Conservation (phyloP, 2,329 filamentous ascomycete genomes). For the Sclerotinia nivalis region DNA sequence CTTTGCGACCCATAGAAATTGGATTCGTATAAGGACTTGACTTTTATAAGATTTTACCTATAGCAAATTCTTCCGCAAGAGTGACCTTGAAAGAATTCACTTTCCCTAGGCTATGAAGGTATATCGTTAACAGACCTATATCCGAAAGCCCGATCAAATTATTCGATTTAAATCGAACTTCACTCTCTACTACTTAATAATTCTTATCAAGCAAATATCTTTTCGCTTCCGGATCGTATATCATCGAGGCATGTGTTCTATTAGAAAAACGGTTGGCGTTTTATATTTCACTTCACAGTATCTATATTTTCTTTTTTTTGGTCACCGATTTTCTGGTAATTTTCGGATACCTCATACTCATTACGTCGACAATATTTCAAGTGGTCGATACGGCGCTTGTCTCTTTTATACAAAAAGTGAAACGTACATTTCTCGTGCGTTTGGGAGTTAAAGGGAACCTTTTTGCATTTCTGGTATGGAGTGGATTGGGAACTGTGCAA, state of each 20-base stretch:
- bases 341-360: neutral
- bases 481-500: constrained; percentile 4
- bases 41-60: neutral
- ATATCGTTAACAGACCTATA: neutral
- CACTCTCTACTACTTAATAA: neutral
- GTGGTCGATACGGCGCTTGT: neutral
- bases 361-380: neutral
- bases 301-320: constrained; percentile 7
- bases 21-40: neutral
- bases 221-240: neutral
- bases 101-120: neutral
- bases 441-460: neutral
- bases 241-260: constrained; percentile 4
- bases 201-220: constrained; percentile 1
- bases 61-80: neutral
- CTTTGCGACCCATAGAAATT: neutral
- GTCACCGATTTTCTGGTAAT: neutral
- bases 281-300: neutral
- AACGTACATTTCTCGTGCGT: constrained; percentile 18
- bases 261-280: constrained; percentile 15
- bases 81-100: neutral
- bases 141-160: neutral
- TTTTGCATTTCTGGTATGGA: constrained; percentile 17
- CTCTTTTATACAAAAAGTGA: constrained; percentile 9
- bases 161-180: neutral